Percentiles rank a stretch among this genome's conserved stretches.
Conservation (phyloP, 2,329 filamentous ascomycete species). For the Colletotrichum eremochloae region DNA sequence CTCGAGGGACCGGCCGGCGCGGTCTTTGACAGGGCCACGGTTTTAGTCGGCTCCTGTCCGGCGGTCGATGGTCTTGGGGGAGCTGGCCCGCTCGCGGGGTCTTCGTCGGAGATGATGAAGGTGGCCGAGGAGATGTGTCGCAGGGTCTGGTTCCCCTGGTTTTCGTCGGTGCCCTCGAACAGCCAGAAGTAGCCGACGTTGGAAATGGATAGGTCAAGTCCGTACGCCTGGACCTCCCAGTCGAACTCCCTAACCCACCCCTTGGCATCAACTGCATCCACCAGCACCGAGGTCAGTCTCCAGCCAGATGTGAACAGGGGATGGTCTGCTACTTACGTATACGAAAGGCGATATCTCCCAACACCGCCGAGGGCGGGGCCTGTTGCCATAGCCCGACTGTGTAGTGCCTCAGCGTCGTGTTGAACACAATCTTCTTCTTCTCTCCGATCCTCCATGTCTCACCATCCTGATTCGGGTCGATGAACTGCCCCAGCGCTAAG, state of each 20-base stretch:
- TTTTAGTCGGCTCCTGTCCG: neutral
- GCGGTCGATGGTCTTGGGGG: neutral
- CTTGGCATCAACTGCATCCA: slow-evolving; percentile 23
- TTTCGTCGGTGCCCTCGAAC: slow-evolving; percentile 40
- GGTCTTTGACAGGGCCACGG: neutral
- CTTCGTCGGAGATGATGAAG: slow-evolving; percentile 45
- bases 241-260: slow-evolving; percentile 33
- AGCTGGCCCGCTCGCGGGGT: neutral
- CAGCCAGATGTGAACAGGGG: neutral
- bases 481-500: neutral
- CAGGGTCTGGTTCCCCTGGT: slow-evolving; percentile 29
- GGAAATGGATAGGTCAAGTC: slow-evolving; percentile 38
- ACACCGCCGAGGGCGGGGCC: slow-evolving; percentile 18
- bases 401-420: slow-evolving; percentile 45
- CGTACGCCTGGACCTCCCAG: slow-evolving; percentile 42
- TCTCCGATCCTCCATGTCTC: slow-evolving; percentile 24
- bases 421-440: slow-evolving; percentile 44
- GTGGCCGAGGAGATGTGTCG: slow-evolving; percentile 18
- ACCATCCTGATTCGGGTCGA: neutral
- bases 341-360: slow-evolving; percentile 31
- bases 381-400: slow-evolving; percentile 47
- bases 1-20: neutral
- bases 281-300: neutral
- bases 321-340: slow-evolving; percentile 19
- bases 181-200: slow-evolving; percentile 45